Evolutionary conservation across 176 grass and related monocot genomes (phyloP), one percentile per base, ranked within the genome.

Genomic region (Rhynchospora pubera): DNA sequence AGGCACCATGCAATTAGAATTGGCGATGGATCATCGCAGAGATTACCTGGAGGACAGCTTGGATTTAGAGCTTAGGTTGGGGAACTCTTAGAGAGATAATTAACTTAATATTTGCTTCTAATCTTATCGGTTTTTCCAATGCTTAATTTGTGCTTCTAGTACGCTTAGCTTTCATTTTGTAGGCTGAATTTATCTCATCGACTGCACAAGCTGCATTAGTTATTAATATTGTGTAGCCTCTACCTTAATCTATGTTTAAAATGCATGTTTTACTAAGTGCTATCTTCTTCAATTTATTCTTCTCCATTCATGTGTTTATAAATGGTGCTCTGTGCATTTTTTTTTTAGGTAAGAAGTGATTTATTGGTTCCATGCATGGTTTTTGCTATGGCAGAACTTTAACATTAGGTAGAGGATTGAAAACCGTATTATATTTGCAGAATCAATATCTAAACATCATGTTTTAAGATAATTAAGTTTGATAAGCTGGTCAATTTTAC

Each of bases 11-110:
- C 82, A 65, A 48, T 30, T 88, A 24, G 77, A 85, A 51, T 65
- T 84, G 83, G 83, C 79, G 57, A 67, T 81, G 0, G 67, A 26
- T 39, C 10, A 26, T 12, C 21, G 28, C 46, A 69, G 19, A 47
- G 67, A 78, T 83, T 30, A 11, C 13, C 59, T 65, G 32, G 83
- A 82, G 18, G 76, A 85, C 23, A 67, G 62, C 56, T 73, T 85
- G 15, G 87, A 89, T 85, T 85, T 89, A 78, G 87, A 89, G 65
- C 87, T 89, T 89, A 79, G 87, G 76, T 81, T 89, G 57, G 83
- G 87, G 19, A 85, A 69, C 34, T 65, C 62, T 71, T 82, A 60
- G 69, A 77, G 39, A 77, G 19, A 77, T 75, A 48, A 63, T 64
- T 47, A 32, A 6, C 60, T 82, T 65, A 82, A 30, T 81, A 81